Evolutionary conservation across 345 rosid genomes (phyloP).

Genomic region (Salix viminalis): DNA sequence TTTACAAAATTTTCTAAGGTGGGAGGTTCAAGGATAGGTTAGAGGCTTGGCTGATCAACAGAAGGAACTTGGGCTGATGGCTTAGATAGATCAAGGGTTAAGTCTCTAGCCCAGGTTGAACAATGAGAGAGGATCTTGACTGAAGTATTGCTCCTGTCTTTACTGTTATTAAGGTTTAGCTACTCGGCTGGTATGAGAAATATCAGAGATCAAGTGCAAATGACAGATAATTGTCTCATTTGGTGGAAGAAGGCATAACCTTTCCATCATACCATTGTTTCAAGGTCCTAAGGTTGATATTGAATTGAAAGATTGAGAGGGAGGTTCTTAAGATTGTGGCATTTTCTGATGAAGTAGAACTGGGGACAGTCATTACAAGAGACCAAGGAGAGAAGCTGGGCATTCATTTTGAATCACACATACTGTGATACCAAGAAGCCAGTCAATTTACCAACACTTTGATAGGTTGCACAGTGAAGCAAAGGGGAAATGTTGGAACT

Average conservation of each 20-base stretch:
- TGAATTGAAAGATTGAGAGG: not conserved
- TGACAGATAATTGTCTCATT: not conserved
- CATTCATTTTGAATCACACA: not conserved
- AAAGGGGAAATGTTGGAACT: not conserved
- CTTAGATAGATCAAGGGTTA: not conserved
- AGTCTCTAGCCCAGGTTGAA: not conserved
- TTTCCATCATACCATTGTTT: not conserved
- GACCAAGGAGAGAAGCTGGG: not conserved
- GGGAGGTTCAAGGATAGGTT: not conserved
- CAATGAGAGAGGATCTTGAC: not conserved
- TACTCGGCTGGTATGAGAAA: not conserved
- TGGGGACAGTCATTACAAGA: not conserved
- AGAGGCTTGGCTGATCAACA: not conserved
- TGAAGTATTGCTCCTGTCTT: not conserved
- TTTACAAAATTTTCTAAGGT: too few species aligned
- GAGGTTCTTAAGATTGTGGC: not conserved
- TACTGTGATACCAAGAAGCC: not conserved
- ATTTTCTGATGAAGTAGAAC: not conserved
- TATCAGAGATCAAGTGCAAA: not conserved
- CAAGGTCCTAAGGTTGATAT: not conserved
- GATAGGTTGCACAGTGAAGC: not conserved
- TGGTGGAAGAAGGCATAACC: not conserved
- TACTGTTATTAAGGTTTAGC: not conserved
- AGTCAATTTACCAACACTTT: not conserved
- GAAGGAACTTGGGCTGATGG: not conserved